These are phyloP conservation scores for Barnettozyma populi DNA, from an alignment of 805 yeast species.

Conservation along the genomic window DNA sequence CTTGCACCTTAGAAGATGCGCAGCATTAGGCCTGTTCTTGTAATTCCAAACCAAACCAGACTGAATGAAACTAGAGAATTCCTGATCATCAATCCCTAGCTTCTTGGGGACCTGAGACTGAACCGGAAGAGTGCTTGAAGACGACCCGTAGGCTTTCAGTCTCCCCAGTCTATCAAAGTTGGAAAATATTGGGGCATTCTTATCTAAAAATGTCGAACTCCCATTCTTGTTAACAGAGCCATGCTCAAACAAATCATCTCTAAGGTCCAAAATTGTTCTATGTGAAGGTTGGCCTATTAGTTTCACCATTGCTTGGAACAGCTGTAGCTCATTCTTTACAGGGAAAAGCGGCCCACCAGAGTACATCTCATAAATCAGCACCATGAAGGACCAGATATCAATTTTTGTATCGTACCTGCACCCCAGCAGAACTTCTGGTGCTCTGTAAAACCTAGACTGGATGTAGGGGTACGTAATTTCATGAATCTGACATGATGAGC, in stretches of 20 bases:
- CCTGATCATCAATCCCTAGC: slow-evolving; percentile 8
- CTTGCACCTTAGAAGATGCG: slow-evolving; percentile 45
- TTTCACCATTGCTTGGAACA: slow-evolving; percentile 65
- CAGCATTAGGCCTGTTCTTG: slow-evolving; percentile 46
- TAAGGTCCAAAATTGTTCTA: slow-evolving; percentile 32
- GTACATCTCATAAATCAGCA: slow-evolving; percentile 82
- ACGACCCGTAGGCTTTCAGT: slow-evolving; percentile 13
- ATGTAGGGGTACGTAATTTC: slow-evolving; percentile 78
- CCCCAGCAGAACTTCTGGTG: slow-evolving; percentile 73
- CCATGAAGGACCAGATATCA: slow-evolving; percentile 90
- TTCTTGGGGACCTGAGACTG: slow-evolving; percentile 12
- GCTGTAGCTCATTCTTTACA: slow-evolving; percentile 77
- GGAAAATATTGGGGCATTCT: slow-evolving; percentile 32
- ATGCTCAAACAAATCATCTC: slow-evolving; percentile 31
- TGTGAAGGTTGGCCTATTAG: slow-evolving; percentile 78
- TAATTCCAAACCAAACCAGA: slow-evolving; percentile 42
- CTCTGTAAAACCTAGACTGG: slow-evolving; percentile 75
- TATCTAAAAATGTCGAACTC: slow-evolving; percentile 16
- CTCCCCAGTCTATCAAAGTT: slow-evolving; percentile 29
- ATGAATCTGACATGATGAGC: slow-evolving; percentile 54
- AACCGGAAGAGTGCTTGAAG: slow-evolving; percentile 12
- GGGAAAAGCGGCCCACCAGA: slow-evolving; percentile 84
- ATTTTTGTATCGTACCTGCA: slow-evolving; percentile 71
- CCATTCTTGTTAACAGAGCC: slow-evolving; percentile 31
- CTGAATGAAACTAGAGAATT: slow-evolving; percentile 26